Evolutionary conservation across 768 basidiomycete genomes (phyloP).

Genomic region (Phlebiopsis flavidoalba): DNA sequence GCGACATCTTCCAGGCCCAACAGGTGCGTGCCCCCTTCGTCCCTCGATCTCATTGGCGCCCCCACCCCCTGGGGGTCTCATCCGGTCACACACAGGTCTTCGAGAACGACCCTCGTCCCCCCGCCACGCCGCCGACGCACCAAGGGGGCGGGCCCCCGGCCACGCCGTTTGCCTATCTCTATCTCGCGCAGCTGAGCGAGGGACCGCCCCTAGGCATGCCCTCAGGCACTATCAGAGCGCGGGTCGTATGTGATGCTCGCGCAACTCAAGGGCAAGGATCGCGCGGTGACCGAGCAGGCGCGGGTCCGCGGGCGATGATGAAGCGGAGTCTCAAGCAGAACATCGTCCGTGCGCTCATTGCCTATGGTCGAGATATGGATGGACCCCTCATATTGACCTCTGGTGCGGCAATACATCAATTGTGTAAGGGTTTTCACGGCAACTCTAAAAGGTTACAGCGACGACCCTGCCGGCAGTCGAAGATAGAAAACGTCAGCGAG

Average conservation of each 20-base stretch:
- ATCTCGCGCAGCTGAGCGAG: conserved; percentile 82
- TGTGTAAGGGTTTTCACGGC: too few relatives aligned
- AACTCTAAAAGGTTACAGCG: conserved; percentile 37
- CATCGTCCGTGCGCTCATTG: conserved; percentile 74
- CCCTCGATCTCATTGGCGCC: neutral
- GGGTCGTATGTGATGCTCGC: conserved; percentile 59
- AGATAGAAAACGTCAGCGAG: conserved; percentile 79
- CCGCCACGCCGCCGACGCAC: conserved; percentile 31
- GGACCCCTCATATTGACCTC: conserved; percentile 82
- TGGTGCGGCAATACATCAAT: conserved; percentile 48
- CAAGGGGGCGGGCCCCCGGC: conserved; percentile 54
- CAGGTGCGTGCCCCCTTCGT: conserved; percentile 36
- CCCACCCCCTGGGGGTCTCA: too few relatives aligned
- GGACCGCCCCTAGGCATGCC: conserved; percentile 70
- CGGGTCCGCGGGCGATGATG: conserved; percentile 30
- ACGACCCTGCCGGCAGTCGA: conserved; percentile 79
- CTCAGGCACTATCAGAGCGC: conserved; percentile 78
- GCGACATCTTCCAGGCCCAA: conserved; percentile 69
- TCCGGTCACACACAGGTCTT: conserved; percentile 46
- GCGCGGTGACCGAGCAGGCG: conserved; percentile 34
- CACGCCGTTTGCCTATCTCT: conserved; percentile 75
- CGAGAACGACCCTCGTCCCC: conserved; percentile 48
- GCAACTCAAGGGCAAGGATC: conserved; percentile 74
- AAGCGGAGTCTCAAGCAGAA: conserved; percentile 59
- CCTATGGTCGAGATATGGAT: conserved; percentile 97